Base-by-base conservation (phyloP, 2,329 filamentous ascomycete species). In the Cyphellophora europaea region DNA sequence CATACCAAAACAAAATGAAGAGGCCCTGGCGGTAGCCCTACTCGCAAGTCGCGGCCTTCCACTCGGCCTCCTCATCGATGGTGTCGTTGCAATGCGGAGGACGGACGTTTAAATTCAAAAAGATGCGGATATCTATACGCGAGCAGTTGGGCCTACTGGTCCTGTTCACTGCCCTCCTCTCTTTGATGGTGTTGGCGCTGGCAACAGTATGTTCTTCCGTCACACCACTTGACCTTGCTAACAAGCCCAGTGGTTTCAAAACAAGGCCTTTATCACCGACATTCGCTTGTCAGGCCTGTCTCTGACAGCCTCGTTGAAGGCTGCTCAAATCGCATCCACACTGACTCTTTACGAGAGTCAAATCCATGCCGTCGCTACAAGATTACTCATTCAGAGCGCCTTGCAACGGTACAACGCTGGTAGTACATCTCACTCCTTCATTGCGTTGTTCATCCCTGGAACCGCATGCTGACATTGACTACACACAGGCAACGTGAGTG, bases 81-180 rank as follows among this genome's bases (percentile, higher is more conserved):
- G 31, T 11, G 5, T 25, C 12, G n/a, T 10, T 16, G n/a, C 11
- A 13, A 17, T 15, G 13, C n/a, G 11, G 28, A 10, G 34, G 21
- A 8, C 8, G 21, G 21, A n/a, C 13, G 15, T 6, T 4, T 4
- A 32, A 19, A 19, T 12, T 19, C 38, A 39, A 38, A 36, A 40
- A 19, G 18, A 89, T 94, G 84, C 77, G 86, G 58, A 76, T 94
- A 56, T 80, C 82, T 38, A 94, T 94, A 52, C 75, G 86, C 48
- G 79, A 88, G 63, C 88, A 95, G 72, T 71, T 95, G 50, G 84
- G 77, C 47, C 69, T 79, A 57, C 70, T 94, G 45, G 84, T 94
- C 51, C 66, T 91, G 45, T 54, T 85, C 40, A 76, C 82, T 40
- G 78, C 85, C 32, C 71, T 93, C 38, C 63, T 82, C 38, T 79